phyloP scores from a whole-genome alignment of 768 basidiomycete genomes.

The Asterophora lycoperdoides region DNA sequence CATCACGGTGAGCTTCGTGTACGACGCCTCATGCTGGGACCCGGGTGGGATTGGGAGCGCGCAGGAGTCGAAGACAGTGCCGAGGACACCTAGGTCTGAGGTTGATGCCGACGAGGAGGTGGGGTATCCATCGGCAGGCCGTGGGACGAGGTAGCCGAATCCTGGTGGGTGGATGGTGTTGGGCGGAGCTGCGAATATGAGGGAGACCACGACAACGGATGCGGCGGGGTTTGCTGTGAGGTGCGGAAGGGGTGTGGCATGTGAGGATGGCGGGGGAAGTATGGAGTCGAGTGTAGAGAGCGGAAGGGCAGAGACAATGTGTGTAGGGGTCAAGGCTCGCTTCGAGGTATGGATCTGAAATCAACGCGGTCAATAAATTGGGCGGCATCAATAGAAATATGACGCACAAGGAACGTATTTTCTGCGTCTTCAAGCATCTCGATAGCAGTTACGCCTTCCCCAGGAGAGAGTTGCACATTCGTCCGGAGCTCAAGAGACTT shows the following conservation, averaged over 20 bases:
- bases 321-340: constrained; percentile 40
- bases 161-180: constrained; percentile 57
- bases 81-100: constrained; percentile 54
- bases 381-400: constrained; percentile 4
- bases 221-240: constrained; percentile 68
- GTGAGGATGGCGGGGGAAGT: constrained; percentile 28
- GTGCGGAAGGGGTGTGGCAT: constrained; percentile 45
- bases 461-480: constrained; percentile 57
- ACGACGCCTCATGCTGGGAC: constrained; percentile 17
- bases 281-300: constrained; percentile 48
- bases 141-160: constrained; percentile 93
- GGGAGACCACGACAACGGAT: constrained; percentile 83
- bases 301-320: constrained; percentile 76
- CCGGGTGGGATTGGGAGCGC: constrained; percentile 35
- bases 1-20: constrained; percentile 88
- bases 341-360: constrained; percentile 6
- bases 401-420: constrained; percentile 40
- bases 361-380: not conserved
- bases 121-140: constrained; percentile 56
- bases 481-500: constrained; percentile 36
- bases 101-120: constrained; percentile 6
- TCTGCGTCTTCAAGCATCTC: constrained; percentile 28
- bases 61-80: constrained; percentile 88
- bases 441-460: constrained; percentile 36
- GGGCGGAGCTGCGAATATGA: constrained; percentile 64